Percentiles rank a stretch among this genome's conserved stretches.
phyloP scores from a whole-genome alignment of 2,329 filamentous ascomycete genomes.

The Septoria petroselini region DNA sequence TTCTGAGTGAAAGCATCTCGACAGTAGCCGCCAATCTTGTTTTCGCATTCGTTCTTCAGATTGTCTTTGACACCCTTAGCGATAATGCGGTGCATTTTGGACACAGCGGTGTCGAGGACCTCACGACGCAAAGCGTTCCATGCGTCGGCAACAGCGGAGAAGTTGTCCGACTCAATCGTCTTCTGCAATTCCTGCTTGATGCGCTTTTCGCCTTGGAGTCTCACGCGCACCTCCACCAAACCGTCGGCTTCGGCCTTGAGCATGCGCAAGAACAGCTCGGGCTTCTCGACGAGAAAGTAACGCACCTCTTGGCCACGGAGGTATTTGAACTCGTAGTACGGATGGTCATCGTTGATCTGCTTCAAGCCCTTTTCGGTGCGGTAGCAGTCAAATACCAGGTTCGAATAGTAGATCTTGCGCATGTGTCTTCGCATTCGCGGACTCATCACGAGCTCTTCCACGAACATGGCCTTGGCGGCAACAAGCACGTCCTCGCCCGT shows the following conservation, averaged over 20 bases:
- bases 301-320: constrained; percentile 72
- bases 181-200: constrained; percentile 74
- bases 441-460: constrained; percentile 83
- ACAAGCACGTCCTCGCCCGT: constrained; percentile 73
- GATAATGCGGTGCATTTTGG: constrained; percentile 78
- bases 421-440: constrained; percentile 87
- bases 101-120: constrained; percentile 75
- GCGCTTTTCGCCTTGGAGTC: constrained; percentile 69
- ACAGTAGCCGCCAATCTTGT: constrained; percentile 81
- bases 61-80: constrained; percentile 92
- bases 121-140: constrained; percentile 90
- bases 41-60: constrained; percentile 88
- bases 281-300: constrained; percentile 72
- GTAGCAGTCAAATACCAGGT: constrained; percentile 78
- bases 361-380: constrained; percentile 92
- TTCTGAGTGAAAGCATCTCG: constrained; percentile 85
- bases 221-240: constrained; percentile 78
- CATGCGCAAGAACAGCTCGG: constrained; percentile 94
- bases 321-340: constrained; percentile 98
- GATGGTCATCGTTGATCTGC: constrained; percentile 90
- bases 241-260: constrained; percentile 94
- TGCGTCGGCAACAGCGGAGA: constrained; percentile 87
- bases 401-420: constrained; percentile 76
- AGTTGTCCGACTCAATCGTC: constrained; percentile 91
- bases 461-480: constrained; percentile 81